These are phyloP conservation scores for Cardiosporidium cionae DNA, from an alignment of 169 alveolate genomes.

Conservation along the genomic window DNA sequence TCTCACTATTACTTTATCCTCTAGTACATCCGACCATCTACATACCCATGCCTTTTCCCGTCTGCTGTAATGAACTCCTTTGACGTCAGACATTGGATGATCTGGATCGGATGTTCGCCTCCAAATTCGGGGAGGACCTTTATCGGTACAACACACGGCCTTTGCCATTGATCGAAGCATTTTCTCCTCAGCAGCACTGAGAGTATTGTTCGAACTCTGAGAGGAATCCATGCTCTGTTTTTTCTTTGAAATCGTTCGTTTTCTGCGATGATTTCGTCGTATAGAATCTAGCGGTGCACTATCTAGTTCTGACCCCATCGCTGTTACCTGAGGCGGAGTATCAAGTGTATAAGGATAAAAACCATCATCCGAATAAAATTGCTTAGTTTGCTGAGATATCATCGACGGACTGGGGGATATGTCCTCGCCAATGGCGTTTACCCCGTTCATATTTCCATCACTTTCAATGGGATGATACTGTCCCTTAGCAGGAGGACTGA, in stretches of 20 bases:
- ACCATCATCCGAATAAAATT: neutral
- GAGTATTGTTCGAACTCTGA: neutral
- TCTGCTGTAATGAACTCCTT: slow-evolving; percentile 16
- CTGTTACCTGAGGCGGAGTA: neutral
- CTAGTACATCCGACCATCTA: slow-evolving; percentile 10
- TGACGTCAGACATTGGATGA: neutral
- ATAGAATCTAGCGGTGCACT: too few relatives aligned
- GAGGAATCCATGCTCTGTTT: neutral
- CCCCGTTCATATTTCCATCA: too few relatives aligned
- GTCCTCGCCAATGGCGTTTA: neutral
- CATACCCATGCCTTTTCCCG: slow-evolving; percentile 17
- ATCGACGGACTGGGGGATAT: too few relatives aligned
- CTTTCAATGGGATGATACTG: neutral
- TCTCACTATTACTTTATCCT: slow-evolving; percentile 6
- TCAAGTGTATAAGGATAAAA: neutral
- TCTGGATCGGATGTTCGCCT: neutral
- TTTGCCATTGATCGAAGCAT: neutral
- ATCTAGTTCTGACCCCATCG: neutral
- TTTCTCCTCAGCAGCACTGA: neutral
- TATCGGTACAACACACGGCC: neutral
- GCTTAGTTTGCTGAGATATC: too few relatives aligned
- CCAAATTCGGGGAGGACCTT: neutral
- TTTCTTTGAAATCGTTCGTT: neutral
- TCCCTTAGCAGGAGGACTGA: neutral
- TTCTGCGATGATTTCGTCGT: too few relatives aligned